phyloP scores from a whole-genome alignment of 2,329 filamentous ascomycete genomes.

The Claviceps cyperi region DNA sequence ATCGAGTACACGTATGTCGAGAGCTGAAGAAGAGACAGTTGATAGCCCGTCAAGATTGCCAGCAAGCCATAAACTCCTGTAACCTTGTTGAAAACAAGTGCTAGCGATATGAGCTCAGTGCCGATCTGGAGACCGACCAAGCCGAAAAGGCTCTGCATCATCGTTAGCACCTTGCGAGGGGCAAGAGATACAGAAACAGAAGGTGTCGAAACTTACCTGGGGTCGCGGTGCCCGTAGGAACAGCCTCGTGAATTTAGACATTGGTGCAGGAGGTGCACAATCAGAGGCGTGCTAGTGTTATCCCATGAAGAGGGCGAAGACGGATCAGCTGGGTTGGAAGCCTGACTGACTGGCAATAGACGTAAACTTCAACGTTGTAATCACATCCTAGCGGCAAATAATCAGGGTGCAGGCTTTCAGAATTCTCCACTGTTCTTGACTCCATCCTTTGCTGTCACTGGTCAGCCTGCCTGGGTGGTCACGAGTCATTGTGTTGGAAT shows the following conservation, averaged over 20 bases:
- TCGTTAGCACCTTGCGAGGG: conserved; percentile 4
- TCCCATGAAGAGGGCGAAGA: background rate
- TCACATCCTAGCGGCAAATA: background rate
- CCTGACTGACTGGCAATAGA: background rate
- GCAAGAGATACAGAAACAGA: background rate
- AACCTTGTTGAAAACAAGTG: conserved; percentile 81
- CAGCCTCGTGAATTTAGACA: conserved; percentile 23
- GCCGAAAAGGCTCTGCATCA: conserved; percentile 62
- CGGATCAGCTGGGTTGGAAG: background rate
- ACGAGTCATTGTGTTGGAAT: too few species aligned
- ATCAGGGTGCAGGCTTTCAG: background rate
- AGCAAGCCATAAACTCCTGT: conserved; percentile 83
- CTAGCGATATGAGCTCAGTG: conserved; percentile 69
- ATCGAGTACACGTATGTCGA: conserved; percentile 88
- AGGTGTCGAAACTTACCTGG: conserved; percentile 18
- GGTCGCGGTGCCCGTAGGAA: conserved; percentile 25
- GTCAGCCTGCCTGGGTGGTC: background rate
- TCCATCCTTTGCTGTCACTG: background rate
- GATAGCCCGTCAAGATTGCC: conserved; percentile 74
- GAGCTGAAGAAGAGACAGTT: conserved; percentile 68
- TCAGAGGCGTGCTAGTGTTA: background rate
- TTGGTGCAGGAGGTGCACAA: conserved; percentile 7
- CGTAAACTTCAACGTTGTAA: background rate
- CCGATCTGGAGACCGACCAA: conserved; percentile 77
- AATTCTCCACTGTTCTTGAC: background rate